phyloP scores from a whole-genome alignment of 1,284 basidiomycete species.

The Trichosporon sp. region DNA sequence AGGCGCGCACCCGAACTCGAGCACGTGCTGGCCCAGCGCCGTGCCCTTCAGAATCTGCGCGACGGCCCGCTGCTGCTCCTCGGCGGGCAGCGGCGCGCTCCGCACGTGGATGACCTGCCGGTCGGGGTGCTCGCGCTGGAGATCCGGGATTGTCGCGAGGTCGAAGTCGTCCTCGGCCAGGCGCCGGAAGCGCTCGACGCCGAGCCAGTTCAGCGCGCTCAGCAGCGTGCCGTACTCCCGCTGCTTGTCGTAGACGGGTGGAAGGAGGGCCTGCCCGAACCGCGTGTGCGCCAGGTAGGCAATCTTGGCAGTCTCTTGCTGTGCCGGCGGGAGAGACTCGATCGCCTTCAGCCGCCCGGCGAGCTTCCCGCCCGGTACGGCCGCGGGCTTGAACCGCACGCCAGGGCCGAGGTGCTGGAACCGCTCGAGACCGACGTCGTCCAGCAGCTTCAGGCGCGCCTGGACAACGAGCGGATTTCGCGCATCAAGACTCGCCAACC shows the following conservation, averaged over 20 bases:
- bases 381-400: neutral
- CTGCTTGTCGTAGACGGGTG: neutral
- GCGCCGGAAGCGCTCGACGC: neutral
- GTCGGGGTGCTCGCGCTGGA: neutral
- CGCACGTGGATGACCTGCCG: neutral
- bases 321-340: neutral
- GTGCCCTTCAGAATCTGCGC: neutral
- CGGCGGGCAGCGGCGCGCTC: neutral
- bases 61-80: neutral
- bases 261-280: neutral
- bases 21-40: neutral
- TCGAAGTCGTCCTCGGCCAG: neutral
- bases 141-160: neutral
- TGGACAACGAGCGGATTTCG: neutral
- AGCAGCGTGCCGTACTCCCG: neutral
- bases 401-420: neutral
- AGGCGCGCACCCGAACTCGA: neutral
- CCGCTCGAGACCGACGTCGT: neutral
- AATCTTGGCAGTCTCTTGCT: neutral
- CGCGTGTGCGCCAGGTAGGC: neutral
- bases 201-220: neutral
- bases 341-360: neutral
- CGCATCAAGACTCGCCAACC: neutral
- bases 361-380: neutral
- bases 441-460: neutral